These are phyloP conservation scores for Phytophthora aleatoria DNA, from an alignment of 352 stramenopile genomes.

Conservation along the genomic window DNA sequence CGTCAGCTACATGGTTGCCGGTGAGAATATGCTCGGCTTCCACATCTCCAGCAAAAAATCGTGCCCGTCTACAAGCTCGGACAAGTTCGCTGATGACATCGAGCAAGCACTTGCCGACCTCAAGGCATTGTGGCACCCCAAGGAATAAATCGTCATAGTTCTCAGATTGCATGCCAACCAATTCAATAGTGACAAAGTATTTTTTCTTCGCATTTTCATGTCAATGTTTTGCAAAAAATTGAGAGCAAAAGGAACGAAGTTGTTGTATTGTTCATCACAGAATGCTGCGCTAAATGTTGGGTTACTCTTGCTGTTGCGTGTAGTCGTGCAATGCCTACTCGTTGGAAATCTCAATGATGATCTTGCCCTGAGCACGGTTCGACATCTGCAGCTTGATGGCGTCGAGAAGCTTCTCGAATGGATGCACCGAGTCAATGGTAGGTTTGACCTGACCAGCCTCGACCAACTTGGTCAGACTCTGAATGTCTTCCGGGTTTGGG, in stretches of 20 bases:
- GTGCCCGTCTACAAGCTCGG: slow-evolving; percentile 70
- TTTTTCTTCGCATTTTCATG: not conserved
- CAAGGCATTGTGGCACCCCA: slow-evolving; percentile 59
- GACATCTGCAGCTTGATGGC: slow-evolving; percentile 54
- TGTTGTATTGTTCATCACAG: not conserved
- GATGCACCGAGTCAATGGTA: slow-evolving; percentile 48
- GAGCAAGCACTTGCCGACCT: slow-evolving; percentile 85
- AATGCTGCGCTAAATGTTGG: not conserved
- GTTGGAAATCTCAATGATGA: slow-evolving; percentile 52
- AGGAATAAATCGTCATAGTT: slow-evolving; percentile 25
- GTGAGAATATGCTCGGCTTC: slow-evolving; percentile 90
- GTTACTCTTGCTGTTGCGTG: not conserved
- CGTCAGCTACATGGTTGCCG: slow-evolving; percentile 92
- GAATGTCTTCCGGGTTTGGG: slow-evolving; percentile 14
- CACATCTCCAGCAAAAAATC: slow-evolving; percentile 91
- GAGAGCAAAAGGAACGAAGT: not conserved
- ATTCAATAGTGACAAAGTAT: slow-evolving; percentile 13
- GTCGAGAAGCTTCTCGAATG: slow-evolving; percentile 52
- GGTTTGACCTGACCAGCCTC: slow-evolving; percentile 36
- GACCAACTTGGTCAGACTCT: slow-evolving; percentile 30
- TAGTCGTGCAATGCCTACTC: slow-evolving; percentile 12
- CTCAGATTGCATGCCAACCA: not conserved
- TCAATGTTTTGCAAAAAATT: too few relatives aligned
- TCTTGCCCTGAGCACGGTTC: slow-evolving; percentile 59
- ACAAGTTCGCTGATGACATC: slow-evolving; percentile 82